Evolutionary conservation across 768 basidiomycete species (phyloP).

Genomic region (Mycena capillaripes): DNA sequence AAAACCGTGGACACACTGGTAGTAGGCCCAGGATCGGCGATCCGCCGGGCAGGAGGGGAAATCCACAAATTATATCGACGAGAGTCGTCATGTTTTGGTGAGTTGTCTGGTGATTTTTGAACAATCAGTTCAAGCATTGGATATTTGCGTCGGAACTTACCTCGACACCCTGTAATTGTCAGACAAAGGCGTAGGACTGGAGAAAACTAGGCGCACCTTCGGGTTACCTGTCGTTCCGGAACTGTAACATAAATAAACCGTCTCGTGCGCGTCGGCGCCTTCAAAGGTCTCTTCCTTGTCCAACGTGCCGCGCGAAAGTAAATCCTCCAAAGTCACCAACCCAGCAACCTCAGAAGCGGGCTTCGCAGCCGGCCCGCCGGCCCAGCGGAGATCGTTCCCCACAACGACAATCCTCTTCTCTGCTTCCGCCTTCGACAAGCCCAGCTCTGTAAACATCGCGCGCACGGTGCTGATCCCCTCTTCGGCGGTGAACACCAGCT

Average conservation of each 20-base stretch:
- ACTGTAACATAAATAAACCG: constrained; percentile 44
- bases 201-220: constrained; percentile 52
- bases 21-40: constrained; percentile 66
- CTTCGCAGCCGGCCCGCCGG: constrained; percentile 19
- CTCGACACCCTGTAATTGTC: constrained; percentile 31
- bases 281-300: constrained; percentile 42
- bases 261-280: constrained; percentile 40
- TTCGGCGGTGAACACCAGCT: constrained; percentile 65
- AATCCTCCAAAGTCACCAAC: constrained; percentile 20
- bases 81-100: constrained; percentile 68
- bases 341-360: constrained; percentile 2
- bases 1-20: no score
- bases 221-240: constrained; percentile 73
- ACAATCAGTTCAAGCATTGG: not conserved
- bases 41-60: constrained; percentile 46
- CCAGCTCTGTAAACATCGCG: constrained; percentile 37
- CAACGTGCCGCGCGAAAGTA: constrained; percentile 34
- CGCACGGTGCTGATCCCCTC: constrained; percentile 40
- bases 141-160: not conserved
- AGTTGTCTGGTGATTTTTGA: constrained; percentile 50
- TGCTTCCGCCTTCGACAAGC: constrained; percentile 33
- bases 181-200: not conserved
- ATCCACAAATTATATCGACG: constrained; percentile 56
- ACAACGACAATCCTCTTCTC: constrained; percentile 30
- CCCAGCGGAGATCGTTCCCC: constrained; percentile 27